Conservation (phyloP, 495 filamentous ascomycete species). For the Xylaria curta region DNA sequence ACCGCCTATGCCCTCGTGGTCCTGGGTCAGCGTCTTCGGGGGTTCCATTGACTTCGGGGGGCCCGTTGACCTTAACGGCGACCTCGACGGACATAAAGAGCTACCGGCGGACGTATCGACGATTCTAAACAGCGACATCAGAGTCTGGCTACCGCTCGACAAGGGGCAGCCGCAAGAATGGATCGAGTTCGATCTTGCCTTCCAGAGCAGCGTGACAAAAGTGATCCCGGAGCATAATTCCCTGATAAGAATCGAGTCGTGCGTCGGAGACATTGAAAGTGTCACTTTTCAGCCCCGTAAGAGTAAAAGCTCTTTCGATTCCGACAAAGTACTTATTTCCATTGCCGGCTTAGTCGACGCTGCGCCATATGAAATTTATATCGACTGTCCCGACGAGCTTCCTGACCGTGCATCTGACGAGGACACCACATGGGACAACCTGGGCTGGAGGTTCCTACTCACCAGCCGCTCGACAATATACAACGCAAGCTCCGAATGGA, state of each 20-base stretch:
- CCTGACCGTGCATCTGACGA: not conserved
- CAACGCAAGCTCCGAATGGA: not conserved
- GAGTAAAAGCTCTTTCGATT: not conserved
- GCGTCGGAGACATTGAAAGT: not conserved
- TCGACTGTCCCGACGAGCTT: slow-evolving; percentile 3
- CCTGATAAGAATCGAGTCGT: not conserved
- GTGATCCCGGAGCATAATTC: not conserved
- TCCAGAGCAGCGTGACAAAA: not conserved
- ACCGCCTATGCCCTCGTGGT: slow-evolving; percentile 4
- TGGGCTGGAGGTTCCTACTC: not conserved
- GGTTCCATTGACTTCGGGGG: not conserved
- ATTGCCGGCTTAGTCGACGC: not conserved
- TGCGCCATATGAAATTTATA: slow-evolving; percentile 1
- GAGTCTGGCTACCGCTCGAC: not conserved
- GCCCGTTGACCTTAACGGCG: not conserved
- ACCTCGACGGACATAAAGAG: not conserved
- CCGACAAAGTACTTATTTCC: not conserved
- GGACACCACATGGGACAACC: not conserved
- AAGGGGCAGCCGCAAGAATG: not conserved
- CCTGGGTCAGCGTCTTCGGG: slow-evolving; percentile 1
- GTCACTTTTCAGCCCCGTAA: not conserved
- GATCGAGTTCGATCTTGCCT: not conserved
- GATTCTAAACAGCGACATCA: not conserved
- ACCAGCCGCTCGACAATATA: not conserved
- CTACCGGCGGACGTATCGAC: slow-evolving; percentile 9